These are phyloP conservation scores for Xylaria hypoxylon DNA, from an alignment of 2,329 filamentous ascomycete species.

Conservation along the genomic window DNA sequence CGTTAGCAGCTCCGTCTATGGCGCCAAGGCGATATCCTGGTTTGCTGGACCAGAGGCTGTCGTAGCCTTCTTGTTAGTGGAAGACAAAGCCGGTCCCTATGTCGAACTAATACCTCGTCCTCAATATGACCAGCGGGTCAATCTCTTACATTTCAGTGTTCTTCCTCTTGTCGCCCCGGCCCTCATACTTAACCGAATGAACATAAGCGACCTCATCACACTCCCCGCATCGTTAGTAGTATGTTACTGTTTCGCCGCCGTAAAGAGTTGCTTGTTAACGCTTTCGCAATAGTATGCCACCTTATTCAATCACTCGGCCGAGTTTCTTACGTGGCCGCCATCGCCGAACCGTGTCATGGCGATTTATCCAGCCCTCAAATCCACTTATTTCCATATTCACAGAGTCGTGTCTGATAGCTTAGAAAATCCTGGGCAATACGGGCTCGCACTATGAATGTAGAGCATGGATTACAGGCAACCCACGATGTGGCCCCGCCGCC, in stretches of 20 bases:
- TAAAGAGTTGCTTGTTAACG: constrained; percentile 16
- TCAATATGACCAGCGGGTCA: constrained; percentile 29
- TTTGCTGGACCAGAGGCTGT: constrained; percentile 64
- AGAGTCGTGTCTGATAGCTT: constrained; percentile 59
- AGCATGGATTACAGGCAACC: constrained; percentile 27
- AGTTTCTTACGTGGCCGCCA: constrained; percentile 65
- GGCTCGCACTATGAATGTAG: constrained; percentile 53
- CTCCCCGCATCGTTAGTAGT: constrained; percentile 51
- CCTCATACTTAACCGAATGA: constrained; percentile 75
- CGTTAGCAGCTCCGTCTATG: constrained; percentile 66
- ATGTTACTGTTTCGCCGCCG: constrained; percentile 29
- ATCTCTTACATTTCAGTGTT: constrained; percentile 43
- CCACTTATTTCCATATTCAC: constrained; percentile 60
- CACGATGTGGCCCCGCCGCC: constrained; percentile 27
- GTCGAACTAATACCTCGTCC: constrained; percentile 31
- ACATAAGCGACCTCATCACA: constrained; percentile 63
- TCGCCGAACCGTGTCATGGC: constrained; percentile 64
- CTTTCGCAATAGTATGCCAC: constrained; percentile 59
- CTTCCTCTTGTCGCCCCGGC: constrained; percentile 75
- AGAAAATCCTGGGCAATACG: constrained; percentile 60
- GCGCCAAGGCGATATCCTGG: constrained; percentile 60
- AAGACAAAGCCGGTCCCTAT: constrained; percentile 29
- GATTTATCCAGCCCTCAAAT: constrained; percentile 59
- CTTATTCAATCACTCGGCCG: constrained; percentile 58
- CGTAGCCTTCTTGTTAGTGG: constrained; percentile 54